Base-by-base conservation (phyloP, 169 alveolate species). In the Toxoplasma gondii region DNA sequence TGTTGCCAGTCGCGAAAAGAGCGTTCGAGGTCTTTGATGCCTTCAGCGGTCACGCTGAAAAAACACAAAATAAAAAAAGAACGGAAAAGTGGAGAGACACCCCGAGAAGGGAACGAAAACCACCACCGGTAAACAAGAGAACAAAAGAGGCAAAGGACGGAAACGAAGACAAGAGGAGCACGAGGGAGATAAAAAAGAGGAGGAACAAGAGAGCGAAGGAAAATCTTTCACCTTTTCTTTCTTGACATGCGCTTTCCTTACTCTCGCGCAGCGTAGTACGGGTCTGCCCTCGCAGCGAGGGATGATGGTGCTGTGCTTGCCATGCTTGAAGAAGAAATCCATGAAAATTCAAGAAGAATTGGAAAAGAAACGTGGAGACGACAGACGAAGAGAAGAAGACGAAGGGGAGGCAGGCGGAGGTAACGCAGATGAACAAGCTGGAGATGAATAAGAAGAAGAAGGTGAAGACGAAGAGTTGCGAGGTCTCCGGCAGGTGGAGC, bases 191-290 rank as follows among this genome's bases (percentile, higher is more conserved):
- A 69, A 12, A 34, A 7, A 12, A 69, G 39, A 34, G 27, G 27
- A 27, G 27, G 27, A 27, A 64, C 17, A 27, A 64, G 78, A 64
- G 78, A 27, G 17, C n/a, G 78, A 64, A 64, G 78, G 17, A 64
- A 64, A 64, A 64, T 64, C 78, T 69, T 17, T 69, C n/a, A 12
- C 19, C 19, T 31, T 69, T n/a, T 16, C 29, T 16, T 36, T n/a
- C 16, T 17, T n/a, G 39, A 78, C 27, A n/a, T 78, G 86, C 39
- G 24, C 16, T 36, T 78, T 17, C 22, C 86, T 78, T 78, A 78
- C 86, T 78, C 86, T 9, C 86, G 39, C 39, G 86, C 86, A 10
- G 45, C 86, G 86, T 78, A 78, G 86, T 78, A 78, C 29, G 86
- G 86, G 24, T 78, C 86, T 12, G 45, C 86, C 2, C 86, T 41